These are phyloP conservation scores for Rhododendron williamsianum DNA, from an alignment of 148 eudicot species.

Conservation along the genomic window DNA sequence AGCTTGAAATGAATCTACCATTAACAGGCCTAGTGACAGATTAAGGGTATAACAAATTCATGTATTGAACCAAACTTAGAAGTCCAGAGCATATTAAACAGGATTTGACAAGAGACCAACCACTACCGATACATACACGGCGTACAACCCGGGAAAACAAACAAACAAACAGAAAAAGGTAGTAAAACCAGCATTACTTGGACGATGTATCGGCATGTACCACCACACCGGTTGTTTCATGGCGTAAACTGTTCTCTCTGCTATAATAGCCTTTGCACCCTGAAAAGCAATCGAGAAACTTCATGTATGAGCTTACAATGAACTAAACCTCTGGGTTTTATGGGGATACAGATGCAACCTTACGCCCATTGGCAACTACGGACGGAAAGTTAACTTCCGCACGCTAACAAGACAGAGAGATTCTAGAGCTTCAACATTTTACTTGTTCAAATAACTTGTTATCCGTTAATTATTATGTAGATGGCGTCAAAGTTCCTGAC, in stretches of 20 bases:
- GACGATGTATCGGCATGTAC: slow-evolving; percentile 32
- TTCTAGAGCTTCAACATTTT: not conserved
- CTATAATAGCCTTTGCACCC: slow-evolving; percentile 74
- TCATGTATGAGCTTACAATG: not conserved
- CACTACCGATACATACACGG: not conserved
- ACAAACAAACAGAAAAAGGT: not conserved
- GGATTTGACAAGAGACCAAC: slow-evolving; percentile 5
- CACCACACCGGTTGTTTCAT: slow-evolving; percentile 27
- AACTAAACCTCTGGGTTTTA: too few species aligned
- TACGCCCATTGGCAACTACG: not conserved
- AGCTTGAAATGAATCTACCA: not conserved
- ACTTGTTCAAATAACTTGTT: not conserved
- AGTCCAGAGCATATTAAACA: not conserved
- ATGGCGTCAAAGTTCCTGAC: not conserved
- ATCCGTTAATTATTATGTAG: not conserved
- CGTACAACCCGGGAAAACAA: not conserved
- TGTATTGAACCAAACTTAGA: not conserved
- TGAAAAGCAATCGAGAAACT: slow-evolving; percentile 22
- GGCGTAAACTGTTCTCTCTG: slow-evolving; percentile 66
- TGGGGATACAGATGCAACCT: not conserved
- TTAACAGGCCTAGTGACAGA: not conserved
- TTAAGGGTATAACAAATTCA: not conserved
- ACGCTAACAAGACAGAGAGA: not conserved
- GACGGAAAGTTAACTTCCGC: not conserved
- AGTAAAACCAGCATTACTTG: slow-evolving; percentile 19